These are phyloP conservation scores for Phylloporus sp. DNA, from an alignment of 768 basidiomycete species.

Conservation along the genomic window DNA sequence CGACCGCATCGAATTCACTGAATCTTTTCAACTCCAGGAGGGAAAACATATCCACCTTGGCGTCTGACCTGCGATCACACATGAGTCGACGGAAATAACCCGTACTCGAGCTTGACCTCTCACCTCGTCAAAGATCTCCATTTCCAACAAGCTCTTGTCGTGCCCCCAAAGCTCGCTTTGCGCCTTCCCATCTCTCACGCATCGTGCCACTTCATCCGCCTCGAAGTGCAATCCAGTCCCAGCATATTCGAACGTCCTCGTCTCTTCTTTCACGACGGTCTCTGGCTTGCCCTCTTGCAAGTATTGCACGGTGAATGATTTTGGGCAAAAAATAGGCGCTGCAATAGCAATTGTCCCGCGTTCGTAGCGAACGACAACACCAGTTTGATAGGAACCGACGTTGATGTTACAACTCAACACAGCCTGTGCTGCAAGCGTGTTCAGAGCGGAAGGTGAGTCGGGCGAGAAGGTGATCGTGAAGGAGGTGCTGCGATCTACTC, in stretches of 20 bases:
- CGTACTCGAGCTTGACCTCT: constrained; percentile 12
- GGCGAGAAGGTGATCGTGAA: constrained; percentile 66
- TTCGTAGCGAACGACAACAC: constrained; percentile 69
- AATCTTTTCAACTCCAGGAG: constrained; percentile 55
- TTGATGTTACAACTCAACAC: constrained; percentile 67
- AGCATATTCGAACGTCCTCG: constrained; percentile 49
- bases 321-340: constrained; percentile 62
- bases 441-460: constrained; percentile 33
- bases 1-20: neutral
- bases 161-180: constrained; percentile 75
- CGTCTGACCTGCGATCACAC: constrained; percentile 47
- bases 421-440: constrained; percentile 60
- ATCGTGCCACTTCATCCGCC: constrained; percentile 83
- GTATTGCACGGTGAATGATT: constrained; percentile 61
- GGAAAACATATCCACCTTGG: constrained; percentile 62
- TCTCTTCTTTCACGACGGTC: constrained; percentile 51
- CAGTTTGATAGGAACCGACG: constrained; percentile 39
- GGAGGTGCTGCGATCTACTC: constrained; percentile 73
- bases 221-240: constrained; percentile 81
- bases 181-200: constrained; percentile 63
- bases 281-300: constrained; percentile 43
- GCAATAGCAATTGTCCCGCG: constrained; percentile 62
- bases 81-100: constrained; percentile 5
- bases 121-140: constrained; percentile 85
- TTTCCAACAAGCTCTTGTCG: constrained; percentile 73